Conservation (phyloP, 352 stramenopile species). For the Phytophthora tubulina region DNA sequence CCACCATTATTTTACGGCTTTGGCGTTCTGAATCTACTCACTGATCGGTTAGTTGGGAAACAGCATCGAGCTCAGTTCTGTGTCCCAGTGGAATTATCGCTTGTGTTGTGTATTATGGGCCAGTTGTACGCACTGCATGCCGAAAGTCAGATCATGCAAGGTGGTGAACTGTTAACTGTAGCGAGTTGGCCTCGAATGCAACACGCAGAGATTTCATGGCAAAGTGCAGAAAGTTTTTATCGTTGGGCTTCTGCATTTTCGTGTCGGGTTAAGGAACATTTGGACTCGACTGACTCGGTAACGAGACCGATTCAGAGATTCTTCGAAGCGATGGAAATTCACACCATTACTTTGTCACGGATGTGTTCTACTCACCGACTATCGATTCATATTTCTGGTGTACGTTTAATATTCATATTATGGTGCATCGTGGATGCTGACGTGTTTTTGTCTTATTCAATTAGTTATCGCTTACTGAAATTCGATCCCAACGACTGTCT, state of each 20-base stretch:
- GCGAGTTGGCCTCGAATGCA: slow-evolving; percentile 31
- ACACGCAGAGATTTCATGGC: slow-evolving; percentile 44
- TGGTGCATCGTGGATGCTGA: background rate
- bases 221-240: slow-evolving; percentile 41
- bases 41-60: slow-evolving; percentile 42
- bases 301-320: slow-evolving; percentile 26
- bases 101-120: slow-evolving; percentile 50
- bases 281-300: slow-evolving; percentile 3
- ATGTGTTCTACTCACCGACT: slow-evolving; percentile 43
- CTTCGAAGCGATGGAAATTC: slow-evolving; percentile 24
- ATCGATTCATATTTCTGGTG: slow-evolving; percentile 41
- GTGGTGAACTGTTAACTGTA: slow-evolving; percentile 6
- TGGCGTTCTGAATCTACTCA: slow-evolving; percentile 40
- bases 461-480: slow-evolving; percentile 56
- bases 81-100: slow-evolving; percentile 46
- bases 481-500: slow-evolving; percentile 47
- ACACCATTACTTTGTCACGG: slow-evolving; percentile 17
- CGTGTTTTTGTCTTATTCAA: background rate
- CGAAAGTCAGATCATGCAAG: slow-evolving; percentile 38
- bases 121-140: slow-evolving; percentile 48
- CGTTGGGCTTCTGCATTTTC: slow-evolving; percentile 26
- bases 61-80: slow-evolving; percentile 34
- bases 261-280: background rate
- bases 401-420: slow-evolving; percentile 19
- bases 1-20: slow-evolving; percentile 62